These are phyloP conservation scores for Arthrinium phaeospermum DNA, from an alignment of 2,329 filamentous ascomycete genomes.

Conservation along the genomic window DNA sequence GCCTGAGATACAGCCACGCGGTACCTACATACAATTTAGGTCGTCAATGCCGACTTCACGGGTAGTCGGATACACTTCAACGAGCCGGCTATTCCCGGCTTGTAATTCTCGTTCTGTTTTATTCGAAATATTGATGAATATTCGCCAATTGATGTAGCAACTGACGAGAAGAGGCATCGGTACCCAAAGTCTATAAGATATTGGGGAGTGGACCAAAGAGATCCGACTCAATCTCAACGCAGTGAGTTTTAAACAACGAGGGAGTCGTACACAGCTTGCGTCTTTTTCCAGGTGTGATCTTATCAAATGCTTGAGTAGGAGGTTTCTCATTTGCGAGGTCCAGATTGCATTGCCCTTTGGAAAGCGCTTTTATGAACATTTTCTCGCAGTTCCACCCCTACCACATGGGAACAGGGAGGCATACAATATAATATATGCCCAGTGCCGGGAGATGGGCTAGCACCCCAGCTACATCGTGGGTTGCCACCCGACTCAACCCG, in stretches of 20 bases:
- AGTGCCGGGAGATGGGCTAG: not conserved
- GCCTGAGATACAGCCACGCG: not conserved
- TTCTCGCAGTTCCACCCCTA: not conserved
- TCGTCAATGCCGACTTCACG: not conserved
- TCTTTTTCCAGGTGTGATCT: not conserved
- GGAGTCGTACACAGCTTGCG: not conserved
- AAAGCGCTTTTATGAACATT: not conserved
- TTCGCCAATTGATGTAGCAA: not conserved
- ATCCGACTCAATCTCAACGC: not conserved
- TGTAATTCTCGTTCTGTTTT: not conserved
- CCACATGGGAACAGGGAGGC: not conserved
- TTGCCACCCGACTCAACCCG: not conserved
- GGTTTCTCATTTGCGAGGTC: not conserved
- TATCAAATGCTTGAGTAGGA: no score
- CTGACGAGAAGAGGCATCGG: not conserved
- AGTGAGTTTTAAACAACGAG: not conserved
- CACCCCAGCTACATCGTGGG: not conserved
- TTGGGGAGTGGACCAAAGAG: not conserved
- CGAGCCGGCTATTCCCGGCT: not conserved
- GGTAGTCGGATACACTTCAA: not conserved
- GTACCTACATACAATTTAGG: not conserved
- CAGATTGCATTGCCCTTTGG: not conserved
- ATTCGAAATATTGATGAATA: not conserved
- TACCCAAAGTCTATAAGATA: not conserved
- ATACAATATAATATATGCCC: not conserved